Percentiles rank a stretch among this genome's conserved stretches.
These are phyloP conservation scores for Huntiella abstrusa DNA, from an alignment of 2,329 filamentous ascomycete genomes.

Conservation along the genomic window DNA sequence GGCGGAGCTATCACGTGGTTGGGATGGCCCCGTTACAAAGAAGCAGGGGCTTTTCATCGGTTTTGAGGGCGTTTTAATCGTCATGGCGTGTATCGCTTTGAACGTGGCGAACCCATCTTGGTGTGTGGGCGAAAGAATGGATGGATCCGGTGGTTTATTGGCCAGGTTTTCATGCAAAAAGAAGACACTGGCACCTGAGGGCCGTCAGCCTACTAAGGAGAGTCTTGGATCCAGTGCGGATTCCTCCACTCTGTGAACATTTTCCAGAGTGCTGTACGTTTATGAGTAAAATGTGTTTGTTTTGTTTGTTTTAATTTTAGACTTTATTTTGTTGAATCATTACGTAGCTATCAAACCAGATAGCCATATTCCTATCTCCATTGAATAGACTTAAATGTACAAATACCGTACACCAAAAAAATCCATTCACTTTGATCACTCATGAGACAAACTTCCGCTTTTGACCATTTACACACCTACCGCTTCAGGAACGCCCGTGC, in stretches of 20 bases:
- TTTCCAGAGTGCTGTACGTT: not conserved
- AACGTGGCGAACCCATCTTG: slow-evolving; percentile 26
- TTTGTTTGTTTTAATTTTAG: not conserved
- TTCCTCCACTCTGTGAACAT: no score
- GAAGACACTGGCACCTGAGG: not conserved
- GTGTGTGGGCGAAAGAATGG: slow-evolving; percentile 17
- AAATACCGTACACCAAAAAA: no score
- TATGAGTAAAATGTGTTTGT: not conserved
- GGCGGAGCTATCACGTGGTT: slow-evolving; percentile 46
- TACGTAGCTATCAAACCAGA: not conserved
- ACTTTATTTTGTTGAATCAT: not conserved
- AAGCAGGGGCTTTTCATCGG: slow-evolving; percentile 36
- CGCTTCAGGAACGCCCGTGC: no score
- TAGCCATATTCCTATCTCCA: no score
- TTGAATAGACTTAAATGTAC: no score
- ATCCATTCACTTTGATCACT: no score
- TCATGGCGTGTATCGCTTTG: slow-evolving; percentile 25
- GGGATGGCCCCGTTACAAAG: slow-evolving; percentile 37
- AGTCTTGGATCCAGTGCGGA: not conserved
- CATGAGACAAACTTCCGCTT: no score
- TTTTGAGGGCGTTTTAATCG: slow-evolving; percentile 36
- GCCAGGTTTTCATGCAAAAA: not conserved
- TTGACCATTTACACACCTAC: no score
- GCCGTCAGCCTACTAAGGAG: not conserved
- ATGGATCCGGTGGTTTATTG: slow-evolving; percentile 13